Base-by-base conservation (phyloP, 2,329 filamentous ascomycete genomes). In the Aspergillus sojae region DNA sequence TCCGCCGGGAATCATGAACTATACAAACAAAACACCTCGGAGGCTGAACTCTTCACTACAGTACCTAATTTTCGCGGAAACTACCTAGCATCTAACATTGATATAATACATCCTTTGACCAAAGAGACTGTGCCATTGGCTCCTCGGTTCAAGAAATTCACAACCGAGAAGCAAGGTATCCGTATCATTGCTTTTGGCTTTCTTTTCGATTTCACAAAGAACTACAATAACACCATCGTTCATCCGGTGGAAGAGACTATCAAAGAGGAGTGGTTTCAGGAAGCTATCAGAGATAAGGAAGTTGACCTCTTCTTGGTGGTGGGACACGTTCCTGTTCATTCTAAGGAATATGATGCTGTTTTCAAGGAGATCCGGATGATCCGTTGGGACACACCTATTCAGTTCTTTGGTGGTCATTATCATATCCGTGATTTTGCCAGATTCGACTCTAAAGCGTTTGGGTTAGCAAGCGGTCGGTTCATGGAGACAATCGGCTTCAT, bases 401-500 rank as follows among this genome's bases (percentile, higher is more conserved):
- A 92, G 64, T 93, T 97, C 78, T 95, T 98, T 65, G 94, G 92
- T 10, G 94, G 94, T 0, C 94, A 98, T 73, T 88, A 88, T 1
- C 94, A 98, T 74, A 92, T 97, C 54, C 89, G 94, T 10, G 93
- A 97, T 74, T 92, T 92, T 69, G 87, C 87, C 46, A 87, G 85
- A 64, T 97, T 92, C 71, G 94, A 97, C 76, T 85, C 86, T 45
- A 89, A 88, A 60, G 88, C 94, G 0, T 89, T 91, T 66, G 94
- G 90, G 1, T 82, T 98, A 5, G 93, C 93, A 46, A 95, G 92
- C 70, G 94, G 94, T 4, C 87, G 94, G 0, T 98, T 97, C 77
- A 91, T 97, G 83, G 94, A 98, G 81, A 97, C 94, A 0, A 89
- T 98, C 57, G 94, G 94, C 2, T 98, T 95, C 85, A 88, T 95